phyloP scores from a whole-genome alignment of 495 filamentous ascomycete genomes.

The Filosporella fistucella region DNA sequence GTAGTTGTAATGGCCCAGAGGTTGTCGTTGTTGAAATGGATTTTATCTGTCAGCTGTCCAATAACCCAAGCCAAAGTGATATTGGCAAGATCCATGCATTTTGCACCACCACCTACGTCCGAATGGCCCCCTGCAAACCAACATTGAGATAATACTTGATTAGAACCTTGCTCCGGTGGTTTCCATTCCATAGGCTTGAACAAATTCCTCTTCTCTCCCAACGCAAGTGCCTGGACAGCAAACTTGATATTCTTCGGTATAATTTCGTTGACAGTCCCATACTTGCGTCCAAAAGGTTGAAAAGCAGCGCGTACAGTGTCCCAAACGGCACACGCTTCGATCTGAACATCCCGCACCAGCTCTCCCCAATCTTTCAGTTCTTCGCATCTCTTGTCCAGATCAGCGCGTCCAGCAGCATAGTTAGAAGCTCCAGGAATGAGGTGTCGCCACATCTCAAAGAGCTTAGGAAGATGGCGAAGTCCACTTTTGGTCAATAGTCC shows the following conservation, averaged over 20 bases:
- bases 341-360: neutral
- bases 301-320: constrained; percentile 1
- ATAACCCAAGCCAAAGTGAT: constrained; percentile 54
- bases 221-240: constrained; percentile 1
- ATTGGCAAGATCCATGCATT: constrained; percentile 52
- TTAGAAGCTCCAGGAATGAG: neutral
- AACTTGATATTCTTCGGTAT: neutral
- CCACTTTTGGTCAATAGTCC: constrained; percentile 1
- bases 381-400: no score
- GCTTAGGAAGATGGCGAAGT: neutral
- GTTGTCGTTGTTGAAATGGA: neutral
- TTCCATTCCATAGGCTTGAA: constrained; percentile 5
- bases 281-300: no score
- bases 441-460: neutral
- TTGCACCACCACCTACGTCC: constrained; percentile 49
- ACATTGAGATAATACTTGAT: constrained; percentile 46
- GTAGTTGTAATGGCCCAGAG: constrained; percentile 3
- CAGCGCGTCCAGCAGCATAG: no score
- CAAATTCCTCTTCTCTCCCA: neutral
- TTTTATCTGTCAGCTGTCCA: neutral
- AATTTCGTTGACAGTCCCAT: neutral
- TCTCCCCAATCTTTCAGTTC: neutral
- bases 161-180: neutral
- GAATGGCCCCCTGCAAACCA: constrained; percentile 68
- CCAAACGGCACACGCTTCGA: constrained; percentile 3